These are phyloP conservation scores for Astraeus odoratus DNA, from an alignment of 768 basidiomycete genomes.

Conservation along the genomic window DNA sequence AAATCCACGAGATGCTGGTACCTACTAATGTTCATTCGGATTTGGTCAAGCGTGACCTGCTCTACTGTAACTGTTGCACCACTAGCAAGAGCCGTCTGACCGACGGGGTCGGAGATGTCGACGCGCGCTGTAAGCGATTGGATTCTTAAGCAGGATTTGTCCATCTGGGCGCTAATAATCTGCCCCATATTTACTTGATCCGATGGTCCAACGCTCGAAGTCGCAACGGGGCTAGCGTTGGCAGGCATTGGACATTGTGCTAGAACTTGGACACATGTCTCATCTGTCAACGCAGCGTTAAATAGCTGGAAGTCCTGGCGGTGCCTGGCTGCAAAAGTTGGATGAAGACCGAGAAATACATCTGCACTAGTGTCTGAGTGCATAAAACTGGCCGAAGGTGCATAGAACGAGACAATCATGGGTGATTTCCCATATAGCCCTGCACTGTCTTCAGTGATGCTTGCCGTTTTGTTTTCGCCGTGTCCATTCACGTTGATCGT, in stretches of 20 bases:
- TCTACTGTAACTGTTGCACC: conserved; percentile 16
- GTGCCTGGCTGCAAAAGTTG: too few relatives aligned
- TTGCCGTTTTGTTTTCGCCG: conserved; percentile 13
- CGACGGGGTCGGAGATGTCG: conserved; percentile 17
- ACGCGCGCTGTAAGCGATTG: conserved; percentile 14
- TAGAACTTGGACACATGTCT: conserved; percentile 19
- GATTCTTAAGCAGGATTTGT: conserved; percentile 9
- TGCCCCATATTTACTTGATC: conserved; percentile 14
- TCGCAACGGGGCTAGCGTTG: conserved; percentile 6
- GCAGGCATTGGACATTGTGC: conserved; percentile 12
- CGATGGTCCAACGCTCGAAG: background rate
- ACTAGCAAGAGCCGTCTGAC: conserved; percentile 10
- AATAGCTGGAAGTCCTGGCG: too few relatives aligned
- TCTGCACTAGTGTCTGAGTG: conserved; percentile 9
- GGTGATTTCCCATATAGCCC: conserved; percentile 13
- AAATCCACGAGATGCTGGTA: conserved; percentile 27
- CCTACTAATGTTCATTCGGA: conserved; percentile 9
- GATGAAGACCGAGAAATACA: conserved; percentile 14
- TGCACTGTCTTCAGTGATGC: conserved; percentile 14
- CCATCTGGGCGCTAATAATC: conserved; percentile 13
- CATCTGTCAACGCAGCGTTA: conserved; percentile 10
- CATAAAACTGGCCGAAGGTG: conserved; percentile 14
- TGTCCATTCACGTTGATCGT: conserved; percentile 12
- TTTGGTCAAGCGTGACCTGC: background rate
- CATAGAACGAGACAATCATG: conserved; percentile 20